Conservation (phyloP, 2,329 filamentous ascomycete species). For the Cladosporium sp. region DNA sequence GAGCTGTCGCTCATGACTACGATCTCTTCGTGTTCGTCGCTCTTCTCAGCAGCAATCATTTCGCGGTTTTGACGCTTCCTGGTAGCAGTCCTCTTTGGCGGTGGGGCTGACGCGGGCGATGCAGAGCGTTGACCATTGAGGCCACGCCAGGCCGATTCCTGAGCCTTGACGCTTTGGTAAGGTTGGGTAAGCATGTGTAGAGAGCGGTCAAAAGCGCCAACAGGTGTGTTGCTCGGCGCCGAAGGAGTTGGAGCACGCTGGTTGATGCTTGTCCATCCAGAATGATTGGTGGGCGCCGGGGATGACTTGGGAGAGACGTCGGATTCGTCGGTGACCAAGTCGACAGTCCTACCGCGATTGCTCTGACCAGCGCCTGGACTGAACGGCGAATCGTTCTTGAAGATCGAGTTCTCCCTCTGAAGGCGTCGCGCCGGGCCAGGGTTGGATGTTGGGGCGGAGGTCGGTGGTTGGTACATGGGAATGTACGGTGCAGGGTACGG, state of each 20-base stretch:
- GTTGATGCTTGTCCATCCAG: conserved; percentile 36
- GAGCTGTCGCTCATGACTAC: conserved; percentile 1
- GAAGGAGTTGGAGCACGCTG: conserved; percentile 7
- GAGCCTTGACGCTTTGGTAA: background rate
- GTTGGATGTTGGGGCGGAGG: conserved; percentile 10
- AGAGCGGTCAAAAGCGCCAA: conserved; percentile 4
- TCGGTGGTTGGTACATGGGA: conserved; percentile 27
- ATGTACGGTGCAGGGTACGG: background rate
- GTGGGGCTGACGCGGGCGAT: background rate
- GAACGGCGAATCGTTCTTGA: conserved; percentile 34
- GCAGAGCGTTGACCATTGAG: conserved; percentile 9
- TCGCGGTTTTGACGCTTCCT: background rate
- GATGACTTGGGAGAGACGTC: conserved; percentile 37
- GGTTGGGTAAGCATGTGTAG: conserved; percentile 1
- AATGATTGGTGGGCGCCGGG: conserved; percentile 12
- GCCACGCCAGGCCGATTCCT: conserved; percentile 12
- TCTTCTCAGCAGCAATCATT: no score
- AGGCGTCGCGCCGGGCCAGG: conserved; percentile 20
- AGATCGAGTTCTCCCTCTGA: conserved; percentile 25
- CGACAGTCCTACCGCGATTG: conserved; percentile 20
- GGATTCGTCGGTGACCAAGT: conserved; percentile 23
- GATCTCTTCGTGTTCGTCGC: background rate
- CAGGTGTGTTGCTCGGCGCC: conserved; percentile 15
- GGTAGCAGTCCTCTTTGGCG: background rate
- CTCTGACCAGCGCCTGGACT: conserved; percentile 23